A percentile compares a stretch with the other conserved stretches of the same genome.
Conservation (phyloP, 352 stramenopile species). For the Globisporangium perplexum region DNA sequence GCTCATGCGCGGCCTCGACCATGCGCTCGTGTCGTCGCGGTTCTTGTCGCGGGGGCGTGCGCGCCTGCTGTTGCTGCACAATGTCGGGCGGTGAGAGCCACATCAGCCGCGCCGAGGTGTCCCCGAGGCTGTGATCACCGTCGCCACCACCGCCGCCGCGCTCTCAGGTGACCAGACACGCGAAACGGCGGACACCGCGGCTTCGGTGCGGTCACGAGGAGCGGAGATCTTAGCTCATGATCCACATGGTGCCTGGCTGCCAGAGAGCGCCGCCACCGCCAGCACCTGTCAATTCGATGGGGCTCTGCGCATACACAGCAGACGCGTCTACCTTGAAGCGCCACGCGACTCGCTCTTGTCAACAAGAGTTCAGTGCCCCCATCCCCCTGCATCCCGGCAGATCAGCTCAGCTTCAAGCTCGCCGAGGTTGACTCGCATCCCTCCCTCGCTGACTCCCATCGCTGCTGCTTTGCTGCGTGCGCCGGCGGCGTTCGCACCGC, state of each 20-base stretch:
- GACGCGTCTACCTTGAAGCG: background rate
- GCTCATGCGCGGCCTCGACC: constrained; percentile 24
- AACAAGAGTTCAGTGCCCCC: background rate
- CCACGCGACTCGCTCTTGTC: background rate
- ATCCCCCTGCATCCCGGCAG: background rate
- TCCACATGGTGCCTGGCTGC: too few species aligned
- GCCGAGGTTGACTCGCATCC: background rate
- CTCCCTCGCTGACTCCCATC: background rate
- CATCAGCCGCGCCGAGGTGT: background rate
- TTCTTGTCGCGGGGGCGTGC: background rate
- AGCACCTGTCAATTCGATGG: too few species aligned
- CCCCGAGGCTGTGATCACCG: too few species aligned
- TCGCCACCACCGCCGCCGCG: too few species aligned
- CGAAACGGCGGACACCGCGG: background rate
- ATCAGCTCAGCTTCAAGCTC: background rate
- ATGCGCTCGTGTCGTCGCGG: constrained; percentile 18
- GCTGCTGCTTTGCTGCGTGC: too few species aligned
- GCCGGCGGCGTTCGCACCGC: too few species aligned
- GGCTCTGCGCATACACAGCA: too few species aligned
- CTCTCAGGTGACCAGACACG: too few species aligned
- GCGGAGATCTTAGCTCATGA: too few species aligned
- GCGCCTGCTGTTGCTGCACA: background rate
- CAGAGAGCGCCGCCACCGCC: too few species aligned
- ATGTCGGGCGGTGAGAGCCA: background rate
- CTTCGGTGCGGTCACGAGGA: too few species aligned